Conservation (phyloP, 1,284 basidiomycete genomes). For the Puccinia horiana region DNA sequence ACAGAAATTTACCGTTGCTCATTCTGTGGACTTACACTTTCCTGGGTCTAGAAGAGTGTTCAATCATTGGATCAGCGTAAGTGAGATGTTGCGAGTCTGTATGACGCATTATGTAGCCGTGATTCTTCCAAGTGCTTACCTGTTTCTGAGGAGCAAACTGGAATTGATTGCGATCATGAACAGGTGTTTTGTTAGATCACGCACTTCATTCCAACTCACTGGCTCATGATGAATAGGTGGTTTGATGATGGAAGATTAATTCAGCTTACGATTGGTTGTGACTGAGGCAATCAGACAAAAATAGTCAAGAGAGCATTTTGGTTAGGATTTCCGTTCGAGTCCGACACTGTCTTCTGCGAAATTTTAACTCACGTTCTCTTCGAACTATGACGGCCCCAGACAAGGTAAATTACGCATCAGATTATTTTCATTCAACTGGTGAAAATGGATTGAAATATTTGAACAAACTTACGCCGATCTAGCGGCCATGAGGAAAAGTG, state of each 20-base stretch:
- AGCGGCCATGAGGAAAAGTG: background rate
- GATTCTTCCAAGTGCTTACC: background rate
- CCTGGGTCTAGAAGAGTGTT: background rate
- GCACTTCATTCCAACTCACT: background rate
- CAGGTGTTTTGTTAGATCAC: too few relatives aligned
- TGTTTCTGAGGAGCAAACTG: background rate
- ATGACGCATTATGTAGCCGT: background rate
- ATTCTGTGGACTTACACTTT: background rate
- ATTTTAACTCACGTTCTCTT: background rate
- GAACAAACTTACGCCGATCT: conserved; percentile 9
- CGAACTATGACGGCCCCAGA: background rate
- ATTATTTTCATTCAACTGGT: background rate
- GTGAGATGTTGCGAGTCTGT: background rate
- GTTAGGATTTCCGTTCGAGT: background rate
- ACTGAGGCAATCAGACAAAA: background rate
- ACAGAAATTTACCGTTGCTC: background rate
- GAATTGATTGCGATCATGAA: background rate
- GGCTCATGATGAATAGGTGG: background rate
- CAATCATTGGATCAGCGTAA: background rate
- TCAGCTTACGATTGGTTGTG: background rate
- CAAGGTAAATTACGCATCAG: background rate
- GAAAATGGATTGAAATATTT: background rate
- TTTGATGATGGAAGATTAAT: background rate
- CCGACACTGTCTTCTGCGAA: background rate
- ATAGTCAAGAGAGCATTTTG: background rate